Conservation (phyloP, 2,329 filamentous ascomycete genomes). For the Cordyceps cicadae region DNA sequence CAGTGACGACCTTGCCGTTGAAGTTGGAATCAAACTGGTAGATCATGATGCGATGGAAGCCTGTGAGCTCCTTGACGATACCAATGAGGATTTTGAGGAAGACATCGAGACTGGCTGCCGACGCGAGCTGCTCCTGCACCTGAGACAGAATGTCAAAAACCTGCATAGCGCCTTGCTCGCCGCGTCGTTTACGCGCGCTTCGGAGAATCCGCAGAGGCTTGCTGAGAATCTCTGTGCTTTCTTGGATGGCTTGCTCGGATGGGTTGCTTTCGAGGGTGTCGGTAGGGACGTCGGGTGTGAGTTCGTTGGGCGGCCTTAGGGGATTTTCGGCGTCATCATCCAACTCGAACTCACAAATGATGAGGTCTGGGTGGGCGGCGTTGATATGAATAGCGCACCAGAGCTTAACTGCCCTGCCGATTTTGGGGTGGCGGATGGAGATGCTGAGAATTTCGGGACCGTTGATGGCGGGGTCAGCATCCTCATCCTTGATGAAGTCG, state of each 20-base stretch:
- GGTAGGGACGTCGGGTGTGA: slow-evolving; percentile 54
- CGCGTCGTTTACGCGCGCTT: slow-evolving; percentile 65
- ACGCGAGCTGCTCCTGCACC: slow-evolving; percentile 76
- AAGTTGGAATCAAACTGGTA: slow-evolving; percentile 80
- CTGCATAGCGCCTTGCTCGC: slow-evolving; percentile 77
- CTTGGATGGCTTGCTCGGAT: slow-evolving; percentile 62
- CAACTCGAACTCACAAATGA: slow-evolving; percentile 84
- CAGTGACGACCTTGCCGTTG: slow-evolving; percentile 82
- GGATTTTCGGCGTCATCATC: slow-evolving; percentile 68
- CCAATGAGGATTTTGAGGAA: slow-evolving; percentile 78
- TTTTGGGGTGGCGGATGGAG: slow-evolving; percentile 52
- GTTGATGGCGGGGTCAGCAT: slow-evolving; percentile 63
- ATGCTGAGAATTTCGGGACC: slow-evolving; percentile 83
- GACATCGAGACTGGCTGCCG: slow-evolving; percentile 58
- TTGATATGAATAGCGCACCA: slow-evolving; percentile 85
- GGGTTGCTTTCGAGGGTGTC: slow-evolving; percentile 68
- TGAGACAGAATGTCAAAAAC: slow-evolving; percentile 90
- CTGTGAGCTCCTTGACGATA: slow-evolving; percentile 80
- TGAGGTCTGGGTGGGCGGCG: slow-evolving; percentile 55
- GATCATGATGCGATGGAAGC: slow-evolving; percentile 87
- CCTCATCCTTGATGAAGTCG: slow-evolving; percentile 79
- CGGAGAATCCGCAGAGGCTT: slow-evolving; percentile 69
- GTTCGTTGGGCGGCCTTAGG: slow-evolving; percentile 52
- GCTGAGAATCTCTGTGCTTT: slow-evolving; percentile 68
- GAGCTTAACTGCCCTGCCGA: slow-evolving; percentile 53